Evolutionary conservation across 1,139 yeast genomes (phyloP).

Genomic region (Blastobotrys proliferans): DNA sequence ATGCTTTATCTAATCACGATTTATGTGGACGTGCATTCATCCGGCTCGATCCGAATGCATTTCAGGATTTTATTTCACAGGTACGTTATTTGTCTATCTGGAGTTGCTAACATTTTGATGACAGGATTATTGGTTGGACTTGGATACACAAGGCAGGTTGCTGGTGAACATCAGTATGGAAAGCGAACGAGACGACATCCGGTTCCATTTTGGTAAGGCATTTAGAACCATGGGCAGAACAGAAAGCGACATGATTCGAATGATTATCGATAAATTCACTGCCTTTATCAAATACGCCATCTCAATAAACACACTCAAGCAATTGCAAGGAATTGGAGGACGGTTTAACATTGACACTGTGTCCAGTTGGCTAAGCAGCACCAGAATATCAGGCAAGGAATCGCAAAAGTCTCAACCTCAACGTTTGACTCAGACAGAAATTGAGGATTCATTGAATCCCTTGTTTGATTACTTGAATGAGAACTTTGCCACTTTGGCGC

Average conservation of each 20-base stretch:
- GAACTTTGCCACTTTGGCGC: slow-evolving; percentile 63
- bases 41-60: slow-evolving; percentile 60
- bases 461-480: slow-evolving; percentile 70
- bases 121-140: slow-evolving; percentile 54
- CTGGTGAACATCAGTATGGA: slow-evolving; percentile 68
- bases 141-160: slow-evolving; percentile 66
- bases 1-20: slow-evolving; percentile 51
- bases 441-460: slow-evolving; percentile 69
- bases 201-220: slow-evolving; percentile 74
- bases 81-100: slow-evolving; percentile 12
- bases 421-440: slow-evolving; percentile 43
- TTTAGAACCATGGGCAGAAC: slow-evolving; percentile 60
- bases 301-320: slow-evolving; percentile 36
- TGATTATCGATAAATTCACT: slow-evolving; percentile 60
- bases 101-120: background rate
- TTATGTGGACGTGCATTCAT: slow-evolving; percentile 66
- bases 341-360: slow-evolving; percentile 45
- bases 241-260: slow-evolving; percentile 59
- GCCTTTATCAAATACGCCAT: slow-evolving; percentile 44
- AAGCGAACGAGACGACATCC: slow-evolving; percentile 70
- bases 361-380: slow-evolving; percentile 46
- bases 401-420: slow-evolving; percentile 16
- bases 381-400: slow-evolving; percentile 35
- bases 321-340: slow-evolving; percentile 26
- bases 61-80: slow-evolving; percentile 60